Evolutionary conservation across 768 basidiomycete genomes (phyloP), one percentile per base, ranked within the genome.

Genomic region (Lentinula guzmanii): DNA sequence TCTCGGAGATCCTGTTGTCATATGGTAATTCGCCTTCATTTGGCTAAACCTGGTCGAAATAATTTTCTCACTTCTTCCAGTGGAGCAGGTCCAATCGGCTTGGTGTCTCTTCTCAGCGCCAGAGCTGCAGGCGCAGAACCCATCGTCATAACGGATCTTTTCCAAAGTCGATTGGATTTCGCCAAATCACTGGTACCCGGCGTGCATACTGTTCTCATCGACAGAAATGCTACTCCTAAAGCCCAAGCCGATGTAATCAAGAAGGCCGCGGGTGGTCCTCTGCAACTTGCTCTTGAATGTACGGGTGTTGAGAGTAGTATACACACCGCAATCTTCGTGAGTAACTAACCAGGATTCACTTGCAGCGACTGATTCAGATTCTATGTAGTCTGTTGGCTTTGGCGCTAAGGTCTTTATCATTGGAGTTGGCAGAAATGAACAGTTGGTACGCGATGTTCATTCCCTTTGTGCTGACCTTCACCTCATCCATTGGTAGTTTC

Each of bases 371-470:
- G 31, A 41, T 24, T 16, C 33, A 39, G n/a, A 54, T 16, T 58
- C 8, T 33, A 4, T 58, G 60, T 45, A 87, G 83, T 85, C 86
- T n/a, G 74, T 80, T 67, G 76, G 79, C 66, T 88, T 87, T 60
- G 85, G 86, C 41, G 84, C 82, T 34, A 86, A 86, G 65, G 84
- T 88, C 28, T 87, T 87, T 69, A 83, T 88, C 62, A 86, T 88
- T 35, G 87, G 87, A 55, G 85, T 87, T 13, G 86, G 86, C 24
- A 83, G 84, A 70, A 81, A 78, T 67, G 85, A 87, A 71, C 84
- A 82, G 71, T 58, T 74, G 68, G 85, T 86, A 64, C 68, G 77
- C 66, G 51, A 0, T 21, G 15, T 15, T 59, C 43, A 11, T 56
- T 50, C 21, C 46, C 18, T 18, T 31, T 45, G 21, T 9, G 33